Percentiles rank a stretch among this genome's conserved stretches.
phyloP scores from a whole-genome alignment of 352 stramenopile genomes.

The Pythium graminicola region DNA sequence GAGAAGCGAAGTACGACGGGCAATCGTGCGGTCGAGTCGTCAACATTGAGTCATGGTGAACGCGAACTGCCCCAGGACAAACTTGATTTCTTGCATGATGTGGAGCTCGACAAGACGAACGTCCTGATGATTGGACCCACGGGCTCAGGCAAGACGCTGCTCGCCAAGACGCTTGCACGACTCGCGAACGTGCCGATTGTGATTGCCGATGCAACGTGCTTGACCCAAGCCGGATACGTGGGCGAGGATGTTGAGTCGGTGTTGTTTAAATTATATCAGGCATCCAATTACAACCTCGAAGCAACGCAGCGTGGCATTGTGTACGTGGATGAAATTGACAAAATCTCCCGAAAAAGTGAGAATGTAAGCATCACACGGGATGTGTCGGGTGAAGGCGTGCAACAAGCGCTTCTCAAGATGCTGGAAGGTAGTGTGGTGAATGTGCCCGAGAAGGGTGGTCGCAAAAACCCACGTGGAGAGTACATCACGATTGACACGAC shows the following conservation, averaged over 20 bases:
- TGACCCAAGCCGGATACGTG: constrained; percentile 98
- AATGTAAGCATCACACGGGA: constrained; percentile 94
- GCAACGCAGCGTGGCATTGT: constrained; percentile 94
- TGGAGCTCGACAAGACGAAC: constrained; percentile 99
- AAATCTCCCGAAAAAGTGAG: constrained; percentile 90
- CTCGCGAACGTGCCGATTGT: constrained; percentile 96
- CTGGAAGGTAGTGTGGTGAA: constrained; percentile 97
- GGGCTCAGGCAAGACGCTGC: constrained; percentile 94
- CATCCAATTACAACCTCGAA: constrained; percentile 95
- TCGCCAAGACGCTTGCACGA: constrained; percentile 95
- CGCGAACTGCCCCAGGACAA: constrained; percentile 38
- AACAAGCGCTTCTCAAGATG: constrained; percentile 99
- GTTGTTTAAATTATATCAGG: constrained; percentile 97
- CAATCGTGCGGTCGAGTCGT: background rate
- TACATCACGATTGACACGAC: constrained; percentile 98
- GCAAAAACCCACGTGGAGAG: constrained; percentile 95
- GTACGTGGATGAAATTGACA: constrained; percentile 99
- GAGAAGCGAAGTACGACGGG: background rate
- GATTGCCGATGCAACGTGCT: constrained; percentile 95
- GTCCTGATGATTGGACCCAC: constrained; percentile 95
- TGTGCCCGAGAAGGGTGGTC: constrained; percentile 95
- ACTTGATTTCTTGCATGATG: constrained; percentile 65
- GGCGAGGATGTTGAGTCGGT: constrained; percentile 98
- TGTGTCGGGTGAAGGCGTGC: constrained; percentile 96
- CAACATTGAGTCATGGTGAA: too few relatives aligned